Evolutionary conservation across 345 rosid genomes (phyloP), one percentile per base, ranked within the genome.

Genomic region (Corchorus olitorius): DNA sequence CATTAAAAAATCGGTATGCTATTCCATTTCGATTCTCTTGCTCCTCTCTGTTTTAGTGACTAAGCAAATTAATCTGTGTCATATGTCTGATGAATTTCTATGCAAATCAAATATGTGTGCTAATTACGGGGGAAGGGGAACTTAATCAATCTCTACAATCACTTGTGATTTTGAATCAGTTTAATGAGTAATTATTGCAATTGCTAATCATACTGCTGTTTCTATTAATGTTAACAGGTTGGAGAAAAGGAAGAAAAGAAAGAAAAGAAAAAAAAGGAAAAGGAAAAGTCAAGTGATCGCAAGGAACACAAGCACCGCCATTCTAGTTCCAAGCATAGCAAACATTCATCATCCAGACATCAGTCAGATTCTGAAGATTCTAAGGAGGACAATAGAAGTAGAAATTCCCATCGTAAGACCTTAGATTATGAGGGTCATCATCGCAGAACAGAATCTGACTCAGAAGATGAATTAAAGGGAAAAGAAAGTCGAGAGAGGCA

Each of bases 1-100:
- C 65, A 91, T 91, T 84, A 88, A 92, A 4, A 92, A 93, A 90
- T 96, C 99, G 4, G 98, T 96, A 85, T 75, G 85, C 71, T 77
- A 53, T 8, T 34, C 22, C 13, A 22, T 16, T 17, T 41, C 0
- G 27, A 27, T 34, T 76, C 15, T 56, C 5, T 70, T 70, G 45
- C 73, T 70, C 27, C 6, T 46, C 12, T 65, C 2, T 33, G 33
- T 65, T 65, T 19, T 41, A 3, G 17, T 45, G 33, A 17, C 1
- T 65, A 17, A 65, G 3, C 54, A 5, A 20, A 19, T 14, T 8
- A 15, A 27, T 39, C 12, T 19, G 15, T 33, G 22, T 1, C 56
- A 11, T 4, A 34, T 52, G 52, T 52, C 59, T 16, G 43, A 50
- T 69, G 50, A 8, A 15, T 33, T 50, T 14, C 45, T 14, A 22